Base-by-base conservation (phyloP, 176 grass and related monocot species). In the Tillandsia leiboldiana region DNA sequence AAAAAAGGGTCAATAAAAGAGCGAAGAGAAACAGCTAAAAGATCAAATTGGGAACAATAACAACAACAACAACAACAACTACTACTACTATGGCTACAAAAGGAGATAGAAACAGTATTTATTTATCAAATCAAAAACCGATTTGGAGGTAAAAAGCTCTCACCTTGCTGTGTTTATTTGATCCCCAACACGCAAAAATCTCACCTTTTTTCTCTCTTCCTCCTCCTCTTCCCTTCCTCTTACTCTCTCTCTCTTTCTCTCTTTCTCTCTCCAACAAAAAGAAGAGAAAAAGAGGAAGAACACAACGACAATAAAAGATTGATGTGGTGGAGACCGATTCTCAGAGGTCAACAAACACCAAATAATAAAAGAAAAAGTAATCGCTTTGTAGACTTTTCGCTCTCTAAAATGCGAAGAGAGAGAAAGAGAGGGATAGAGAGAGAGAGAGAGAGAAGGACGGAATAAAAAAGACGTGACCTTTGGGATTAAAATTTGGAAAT, bases 261-360 rank as follows among this genome's bases (percentile, higher is more conserved):
- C 29, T 77, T 53, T 69, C 64, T 42, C 33, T 42, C 28, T 70
- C 51, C 29, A 11, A 42, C 27, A 26, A 77, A 42, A 10, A 61
- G 75, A 69, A 51, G 75, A 24, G 10, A 69, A 53, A 12, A 14
- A 69, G 53, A 17, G 56, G 61, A 77, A 77, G 6, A 29, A 24
- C 12, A 58, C 51, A 68, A 68, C 28, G 69, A 77, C 75, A 66
- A 68, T 13, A 33, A 50, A 33, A 10, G 69, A 47, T 33, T 17
- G 75, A 70, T 33, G 28, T 68, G 11, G 69, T 18, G 64, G 61
- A 63, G 11, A 20, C 26, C 69, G 48, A 50, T 49, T 59, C 22
- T 12, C 49, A 17, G 64, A 42, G 33, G 33, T 42, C 33, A 42
- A 42, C 5, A 7, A 4, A 42, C 33, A 42, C 33, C 33, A 42